These are phyloP conservation scores for Dryas alaskensis DNA, from an alignment of 306 rosid genomes.

Conservation along the genomic window DNA sequence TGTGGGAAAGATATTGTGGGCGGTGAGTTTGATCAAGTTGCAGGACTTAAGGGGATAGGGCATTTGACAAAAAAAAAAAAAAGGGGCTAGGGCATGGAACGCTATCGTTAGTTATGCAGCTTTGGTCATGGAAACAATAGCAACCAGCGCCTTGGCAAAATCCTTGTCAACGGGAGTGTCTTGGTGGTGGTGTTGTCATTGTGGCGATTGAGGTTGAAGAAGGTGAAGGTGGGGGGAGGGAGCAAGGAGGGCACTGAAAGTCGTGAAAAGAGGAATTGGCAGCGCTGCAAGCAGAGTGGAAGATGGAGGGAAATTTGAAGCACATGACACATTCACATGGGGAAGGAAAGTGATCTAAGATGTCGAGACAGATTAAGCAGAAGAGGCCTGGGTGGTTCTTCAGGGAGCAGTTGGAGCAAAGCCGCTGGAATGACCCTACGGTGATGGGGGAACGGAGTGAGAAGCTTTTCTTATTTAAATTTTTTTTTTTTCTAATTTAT, in stretches of 20 bases:
- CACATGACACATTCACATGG: conserved; percentile 61
- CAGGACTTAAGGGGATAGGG: conserved; percentile 72
- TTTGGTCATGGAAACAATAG: conserved; percentile 46
- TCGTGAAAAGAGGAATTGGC: conserved; percentile 8
- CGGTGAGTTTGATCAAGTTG: conserved; percentile 64
- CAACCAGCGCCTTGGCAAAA: conserved; percentile 39
- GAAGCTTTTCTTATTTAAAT: too few species aligned
- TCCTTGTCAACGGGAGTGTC: conserved; percentile 1
- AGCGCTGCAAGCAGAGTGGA: conserved; percentile 51
- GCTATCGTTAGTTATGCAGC: conserved; percentile 59
- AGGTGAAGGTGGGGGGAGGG: conserved; percentile 47
- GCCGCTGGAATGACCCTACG: conserved; percentile 31
- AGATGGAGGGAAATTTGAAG: conserved; percentile 56
- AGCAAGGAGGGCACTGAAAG: conserved; percentile 54
- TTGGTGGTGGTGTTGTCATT: not conserved
- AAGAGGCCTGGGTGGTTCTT: conserved; percentile 50
- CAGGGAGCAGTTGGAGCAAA: conserved; percentile 72
- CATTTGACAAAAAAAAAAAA: conserved; percentile 7
- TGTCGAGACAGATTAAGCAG: conserved; percentile 67
- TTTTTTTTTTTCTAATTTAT: too few species aligned
- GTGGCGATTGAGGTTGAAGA: conserved; percentile 24
- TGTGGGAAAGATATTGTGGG: conserved; percentile 80
- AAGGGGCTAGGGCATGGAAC: conserved; percentile 84
- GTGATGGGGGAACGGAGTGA: conserved; percentile 33
- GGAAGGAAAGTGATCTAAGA: conserved; percentile 37